Evolutionary conservation across 2,329 filamentous ascomycete species (phyloP).

Genomic region (Pyricularia sp.): DNA sequence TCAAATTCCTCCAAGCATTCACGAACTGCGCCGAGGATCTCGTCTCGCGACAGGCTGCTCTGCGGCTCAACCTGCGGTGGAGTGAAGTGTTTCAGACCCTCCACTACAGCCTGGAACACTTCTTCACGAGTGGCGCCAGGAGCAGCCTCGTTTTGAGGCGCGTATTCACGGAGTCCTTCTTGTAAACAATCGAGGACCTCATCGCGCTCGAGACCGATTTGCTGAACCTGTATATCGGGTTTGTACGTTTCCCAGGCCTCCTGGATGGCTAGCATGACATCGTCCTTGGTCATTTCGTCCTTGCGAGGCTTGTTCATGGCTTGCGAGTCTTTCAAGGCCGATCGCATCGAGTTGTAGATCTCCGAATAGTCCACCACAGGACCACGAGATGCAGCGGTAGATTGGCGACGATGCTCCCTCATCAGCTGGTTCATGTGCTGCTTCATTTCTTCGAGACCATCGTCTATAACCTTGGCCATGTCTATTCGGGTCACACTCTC

Average conservation of each 20-base stretch:
- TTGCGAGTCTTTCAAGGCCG: conserved; percentile 58
- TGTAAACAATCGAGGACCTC: conserved; percentile 81
- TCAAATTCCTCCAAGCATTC: conserved; percentile 84
- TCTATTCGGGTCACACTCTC: conserved; percentile 56
- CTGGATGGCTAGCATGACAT: conserved; percentile 76
- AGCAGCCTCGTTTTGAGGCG: conserved; percentile 40
- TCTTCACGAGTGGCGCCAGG: conserved; percentile 69
- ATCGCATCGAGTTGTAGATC: conserved; percentile 75
- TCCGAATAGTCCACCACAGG: conserved; percentile 66
- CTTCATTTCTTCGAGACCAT: conserved; percentile 73
- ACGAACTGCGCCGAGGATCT: conserved; percentile 73
- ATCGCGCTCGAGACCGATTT: conserved; percentile 81
- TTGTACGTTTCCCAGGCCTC: conserved; percentile 94
- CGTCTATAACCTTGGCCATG: conserved; percentile 67
- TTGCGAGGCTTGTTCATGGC: conserved; percentile 31
- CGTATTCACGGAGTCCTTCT: conserved; percentile 75
- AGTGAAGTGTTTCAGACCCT: conserved; percentile 72
- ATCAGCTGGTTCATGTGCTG: conserved; percentile 75
- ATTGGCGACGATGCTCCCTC: conserved; percentile 63
- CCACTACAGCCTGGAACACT: conserved; percentile 75
- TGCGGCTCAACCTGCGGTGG: conserved; percentile 65
- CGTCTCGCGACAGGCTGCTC: conserved; percentile 64
- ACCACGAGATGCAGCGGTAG: conserved; percentile 50
- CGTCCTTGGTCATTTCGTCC: conserved; percentile 60
- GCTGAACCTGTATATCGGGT: conserved; percentile 83